Conservation (phyloP, 139 green algal genomes). For the Microglena sp. region DNA sequence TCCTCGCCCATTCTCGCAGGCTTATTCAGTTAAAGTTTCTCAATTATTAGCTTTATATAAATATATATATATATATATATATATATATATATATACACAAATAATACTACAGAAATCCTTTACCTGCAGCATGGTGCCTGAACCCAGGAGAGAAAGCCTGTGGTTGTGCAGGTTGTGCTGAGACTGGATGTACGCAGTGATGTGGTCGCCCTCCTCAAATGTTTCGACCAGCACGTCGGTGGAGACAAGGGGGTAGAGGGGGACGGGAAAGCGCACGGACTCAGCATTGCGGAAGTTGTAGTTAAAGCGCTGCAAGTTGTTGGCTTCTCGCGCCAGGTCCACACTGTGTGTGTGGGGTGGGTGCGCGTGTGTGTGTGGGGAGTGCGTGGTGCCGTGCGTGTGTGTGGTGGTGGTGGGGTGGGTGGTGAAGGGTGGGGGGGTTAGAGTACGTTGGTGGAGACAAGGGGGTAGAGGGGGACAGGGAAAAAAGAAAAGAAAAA, state of each 20-base stretch:
- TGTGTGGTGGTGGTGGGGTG: no score
- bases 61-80: no score
- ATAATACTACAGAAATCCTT: no score
- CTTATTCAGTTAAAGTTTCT: no score
- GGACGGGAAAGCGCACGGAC: conserved; percentile 76
- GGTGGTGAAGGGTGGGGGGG: not conserved
- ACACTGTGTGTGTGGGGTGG: conserved; percentile 74
- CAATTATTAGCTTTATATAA: no score
- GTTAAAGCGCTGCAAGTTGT: conserved; percentile 85
- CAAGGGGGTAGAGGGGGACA: conserved; percentile 85
- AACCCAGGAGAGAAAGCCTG: conserved; percentile 62
- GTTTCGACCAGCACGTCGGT: conserved; percentile 70
- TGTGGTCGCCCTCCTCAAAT: conserved; percentile 82
- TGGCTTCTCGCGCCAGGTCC: conserved; percentile 81
- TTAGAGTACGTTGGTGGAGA: conserved; percentile 33
- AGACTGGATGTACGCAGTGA: conserved; percentile 46
- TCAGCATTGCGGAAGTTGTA: conserved; percentile 80
- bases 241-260: conserved; percentile 85
- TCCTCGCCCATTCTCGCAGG: no score
- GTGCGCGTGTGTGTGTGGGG: no score
- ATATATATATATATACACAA: no score
- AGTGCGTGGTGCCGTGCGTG: no score
- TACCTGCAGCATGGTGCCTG: conserved; percentile 79
- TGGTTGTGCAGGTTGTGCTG: conserved; percentile 47
- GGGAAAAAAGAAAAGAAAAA: no score